These are phyloP conservation scores for Parastagonospora nodorum DNA, from an alignment of 2,329 filamentous ascomycete species.

Conservation along the genomic window DNA sequence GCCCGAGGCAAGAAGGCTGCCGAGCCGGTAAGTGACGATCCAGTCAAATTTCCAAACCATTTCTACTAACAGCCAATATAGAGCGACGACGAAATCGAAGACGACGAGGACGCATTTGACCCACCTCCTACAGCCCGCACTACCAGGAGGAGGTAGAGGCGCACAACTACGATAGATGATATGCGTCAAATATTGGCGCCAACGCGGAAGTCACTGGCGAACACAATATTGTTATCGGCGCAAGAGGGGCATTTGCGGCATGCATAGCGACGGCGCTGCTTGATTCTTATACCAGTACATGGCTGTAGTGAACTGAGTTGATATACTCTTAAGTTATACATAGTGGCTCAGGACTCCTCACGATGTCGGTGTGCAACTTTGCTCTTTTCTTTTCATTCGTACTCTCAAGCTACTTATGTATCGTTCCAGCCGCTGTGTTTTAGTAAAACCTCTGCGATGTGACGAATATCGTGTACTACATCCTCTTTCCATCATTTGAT, in stretches of 20 bases:
- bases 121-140: slow-evolving; percentile 34
- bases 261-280: slow-evolving; percentile 36
- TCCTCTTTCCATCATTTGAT: too few relatives aligned
- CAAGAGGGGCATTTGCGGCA: background rate
- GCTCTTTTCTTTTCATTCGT: too few relatives aligned
- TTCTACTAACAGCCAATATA: slow-evolving; percentile 19
- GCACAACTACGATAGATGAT: background rate
- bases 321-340: too few relatives aligned
- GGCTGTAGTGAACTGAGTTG: too few relatives aligned
- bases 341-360: too few relatives aligned
- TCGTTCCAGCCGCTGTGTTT: too few relatives aligned
- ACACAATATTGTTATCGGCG: background rate
- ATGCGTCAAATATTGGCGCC: too few relatives aligned
- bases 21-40: slow-evolving; percentile 46
- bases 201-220: background rate
- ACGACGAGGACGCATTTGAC: slow-evolving; percentile 48
- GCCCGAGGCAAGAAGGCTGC: slow-evolving; percentile 39
- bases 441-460: too few relatives aligned
- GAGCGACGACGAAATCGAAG: slow-evolving; percentile 50
- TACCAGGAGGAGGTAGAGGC: slow-evolving; percentile 31
- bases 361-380: too few relatives aligned
- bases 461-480: too few relatives aligned
- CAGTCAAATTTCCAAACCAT: background rate
- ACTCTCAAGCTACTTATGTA: too few relatives aligned
- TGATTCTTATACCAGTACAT: too few relatives aligned